Conservation (phyloP, 192 early-diverging fungal genomes). For the Coemansia sp. region DNA sequence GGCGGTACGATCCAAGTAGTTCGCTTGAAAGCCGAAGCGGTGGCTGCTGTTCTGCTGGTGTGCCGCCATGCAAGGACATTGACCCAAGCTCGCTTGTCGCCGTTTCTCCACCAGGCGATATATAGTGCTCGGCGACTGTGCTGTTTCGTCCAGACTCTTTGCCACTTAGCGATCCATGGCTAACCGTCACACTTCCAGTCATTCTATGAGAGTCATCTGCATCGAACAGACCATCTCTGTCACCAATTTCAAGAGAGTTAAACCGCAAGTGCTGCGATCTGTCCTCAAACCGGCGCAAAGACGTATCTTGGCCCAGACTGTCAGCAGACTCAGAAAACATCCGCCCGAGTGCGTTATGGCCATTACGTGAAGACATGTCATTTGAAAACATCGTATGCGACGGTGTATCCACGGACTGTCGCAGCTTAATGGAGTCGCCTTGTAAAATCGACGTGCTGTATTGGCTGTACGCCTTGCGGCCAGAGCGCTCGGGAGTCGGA, state of each 20-base stretch:
- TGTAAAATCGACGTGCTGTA: conserved; percentile 1
- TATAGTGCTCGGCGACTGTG: conserved; percentile 19
- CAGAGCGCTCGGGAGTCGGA: conserved; percentile 31
- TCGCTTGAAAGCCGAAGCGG: conserved; percentile 27
- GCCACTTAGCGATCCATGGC: neutral
- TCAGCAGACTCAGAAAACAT: conserved; percentile 7
- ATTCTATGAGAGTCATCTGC: neutral
- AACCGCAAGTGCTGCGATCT: conserved; percentile 18
- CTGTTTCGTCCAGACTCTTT: conserved; percentile 30
- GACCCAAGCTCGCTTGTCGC: conserved; percentile 8
- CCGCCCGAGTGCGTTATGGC: conserved; percentile 8
- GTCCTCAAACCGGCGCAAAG: neutral
- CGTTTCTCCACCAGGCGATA: conserved; percentile 12
- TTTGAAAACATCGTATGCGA: conserved; percentile 16
- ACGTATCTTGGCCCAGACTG: neutral
- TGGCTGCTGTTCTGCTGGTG: conserved; percentile 36
- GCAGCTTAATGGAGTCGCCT: conserved; percentile 11
- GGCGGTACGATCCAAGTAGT: conserved; percentile 25
- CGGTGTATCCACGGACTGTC: conserved; percentile 1
- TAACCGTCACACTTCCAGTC: neutral
- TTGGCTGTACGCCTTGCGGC: neutral
- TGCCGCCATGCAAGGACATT: conserved; percentile 25
- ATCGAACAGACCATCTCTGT: neutral
- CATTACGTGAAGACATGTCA: neutral
- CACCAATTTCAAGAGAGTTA: conserved; percentile 6